A percentile compares a stretch with the other conserved stretches of the same genome.
phyloP scores from a whole-genome alignment of 2,329 filamentous ascomycete species.

The Aspergillus novofumigatus region DNA sequence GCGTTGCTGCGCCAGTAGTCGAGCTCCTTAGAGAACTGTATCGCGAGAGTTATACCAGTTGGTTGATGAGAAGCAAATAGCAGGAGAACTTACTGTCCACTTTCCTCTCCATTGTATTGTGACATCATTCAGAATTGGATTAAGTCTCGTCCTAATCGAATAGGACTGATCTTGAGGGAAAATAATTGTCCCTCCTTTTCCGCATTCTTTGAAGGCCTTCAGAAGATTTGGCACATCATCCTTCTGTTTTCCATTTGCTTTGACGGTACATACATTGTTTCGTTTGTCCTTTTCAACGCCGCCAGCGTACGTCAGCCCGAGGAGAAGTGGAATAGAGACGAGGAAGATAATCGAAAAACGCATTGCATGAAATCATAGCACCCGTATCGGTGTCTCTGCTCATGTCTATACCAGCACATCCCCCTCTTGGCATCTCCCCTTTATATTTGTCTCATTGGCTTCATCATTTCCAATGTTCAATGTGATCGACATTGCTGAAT shows the following conservation, averaged over 20 bases:
- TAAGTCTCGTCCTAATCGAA: conserved; percentile 48
- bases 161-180: conserved; percentile 34
- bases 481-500: no score
- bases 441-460: no score
- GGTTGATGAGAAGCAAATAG: not conserved
- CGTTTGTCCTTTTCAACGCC: conserved; percentile 3
- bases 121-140: conserved; percentile 49
- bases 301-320: no score
- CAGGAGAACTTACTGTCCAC: conserved; percentile 42
- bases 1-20: conserved; percentile 53
- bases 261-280: conserved; percentile 36
- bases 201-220: conserved; percentile 38
- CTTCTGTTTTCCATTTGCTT: conserved; percentile 33
- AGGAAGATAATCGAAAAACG: no score
- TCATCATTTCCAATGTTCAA: no score
- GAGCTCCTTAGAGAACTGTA: conserved; percentile 48
- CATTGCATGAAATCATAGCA: no score
- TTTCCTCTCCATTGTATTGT: conserved; percentile 51
- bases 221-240: conserved; percentile 42
- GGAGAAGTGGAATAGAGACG: no score
- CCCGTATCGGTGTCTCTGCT: no score
- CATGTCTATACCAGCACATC: no score
- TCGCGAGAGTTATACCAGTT: not conserved
- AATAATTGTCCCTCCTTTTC: conserved; percentile 42
- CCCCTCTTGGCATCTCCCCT: no score